Percentiles rank a stretch among this genome's conserved stretches.
Evolutionary conservation across 1,284 basidiomycete genomes (phyloP).

Genomic region (Lignosus rhinocerotis): DNA sequence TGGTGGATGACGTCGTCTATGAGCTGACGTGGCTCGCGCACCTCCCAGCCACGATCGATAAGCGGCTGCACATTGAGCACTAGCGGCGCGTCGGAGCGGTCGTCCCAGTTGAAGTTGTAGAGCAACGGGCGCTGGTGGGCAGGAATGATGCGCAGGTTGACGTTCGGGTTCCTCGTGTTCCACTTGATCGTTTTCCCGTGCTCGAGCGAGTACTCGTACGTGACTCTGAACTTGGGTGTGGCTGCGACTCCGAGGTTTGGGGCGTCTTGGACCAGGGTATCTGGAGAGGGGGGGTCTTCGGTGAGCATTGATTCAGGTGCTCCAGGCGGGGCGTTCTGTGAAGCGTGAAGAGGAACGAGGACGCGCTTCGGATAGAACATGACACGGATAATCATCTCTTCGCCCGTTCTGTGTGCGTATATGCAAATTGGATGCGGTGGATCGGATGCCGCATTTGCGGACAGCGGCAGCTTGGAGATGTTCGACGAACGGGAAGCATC

Average conservation of each 20-base stretch:
- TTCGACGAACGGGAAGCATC: not conserved
- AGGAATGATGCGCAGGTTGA: conserved; percentile 39
- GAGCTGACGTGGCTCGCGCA: not conserved
- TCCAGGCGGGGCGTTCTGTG: not conserved
- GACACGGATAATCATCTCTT: conserved; percentile 17
- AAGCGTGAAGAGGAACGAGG: conserved; percentile 10
- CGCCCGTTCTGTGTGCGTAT: conserved; percentile 2
- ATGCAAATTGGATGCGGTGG: conserved; percentile 16
- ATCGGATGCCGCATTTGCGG: not conserved
- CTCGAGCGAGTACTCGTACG: not conserved
- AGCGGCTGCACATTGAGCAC: conserved; percentile 13
- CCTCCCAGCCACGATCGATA: conserved; percentile 13
- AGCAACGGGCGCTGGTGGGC: conserved; percentile 52
- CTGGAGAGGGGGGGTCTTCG: no score
- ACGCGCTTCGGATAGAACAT: conserved; percentile 24
- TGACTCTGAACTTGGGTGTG: not conserved
- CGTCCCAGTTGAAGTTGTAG: conserved; percentile 37
- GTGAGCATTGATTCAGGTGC: not conserved
- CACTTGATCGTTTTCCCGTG: not conserved
- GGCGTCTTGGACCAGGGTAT: not conserved
- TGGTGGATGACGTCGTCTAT: not conserved
- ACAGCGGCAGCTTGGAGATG: not conserved
- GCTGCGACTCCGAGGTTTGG: not conserved
- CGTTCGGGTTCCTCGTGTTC: conserved; percentile 2
- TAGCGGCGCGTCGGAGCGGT: conserved; percentile 13